Evolutionary conservation across 2,329 filamentous ascomycete genomes (phyloP).

Genomic region (Bipolaris zeicola): DNA sequence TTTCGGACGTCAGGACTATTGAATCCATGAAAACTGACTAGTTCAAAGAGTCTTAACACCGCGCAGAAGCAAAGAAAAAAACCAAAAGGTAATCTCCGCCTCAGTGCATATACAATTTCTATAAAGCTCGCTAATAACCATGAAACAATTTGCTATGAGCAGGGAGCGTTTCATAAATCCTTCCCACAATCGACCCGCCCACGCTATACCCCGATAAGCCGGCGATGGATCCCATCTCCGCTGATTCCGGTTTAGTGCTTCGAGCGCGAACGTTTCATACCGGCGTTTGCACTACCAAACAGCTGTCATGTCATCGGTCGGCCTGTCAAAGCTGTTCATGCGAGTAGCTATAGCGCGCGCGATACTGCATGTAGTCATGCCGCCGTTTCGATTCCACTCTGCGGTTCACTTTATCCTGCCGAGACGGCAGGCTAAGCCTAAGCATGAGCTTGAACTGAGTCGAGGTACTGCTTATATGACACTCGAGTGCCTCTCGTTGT

Average conservation of each 20-base stretch:
- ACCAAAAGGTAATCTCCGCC: slow-evolving; percentile 3
- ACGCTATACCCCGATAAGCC: slow-evolving; percentile 10
- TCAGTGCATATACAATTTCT: slow-evolving; percentile 17
- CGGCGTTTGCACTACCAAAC: slow-evolving; percentile 19
- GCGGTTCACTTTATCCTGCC: slow-evolving; percentile 1
- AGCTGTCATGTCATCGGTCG: slow-evolving; percentile 11
- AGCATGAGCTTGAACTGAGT: slow-evolving; percentile 11
- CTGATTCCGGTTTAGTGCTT: slow-evolving; percentile 12
- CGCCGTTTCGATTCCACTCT: slow-evolving; percentile 9
- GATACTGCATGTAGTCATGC: slow-evolving; percentile 21
- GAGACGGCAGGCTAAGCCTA: slow-evolving; percentile 3
- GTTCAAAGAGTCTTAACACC: neutral
- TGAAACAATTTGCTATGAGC: slow-evolving; percentile 26
- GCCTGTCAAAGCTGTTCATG: slow-evolving; percentile 16
- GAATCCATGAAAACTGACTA: neutral
- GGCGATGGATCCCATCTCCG: neutral
- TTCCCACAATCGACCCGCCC: slow-evolving; percentile 15
- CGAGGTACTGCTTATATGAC: slow-evolving; percentile 11
- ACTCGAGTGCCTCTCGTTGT: neutral
- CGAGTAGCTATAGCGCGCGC: slow-evolving; percentile 14
- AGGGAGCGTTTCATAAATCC: slow-evolving; percentile 23
- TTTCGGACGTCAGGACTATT: neutral
- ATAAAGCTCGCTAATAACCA: slow-evolving; percentile 7
- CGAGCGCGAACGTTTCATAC: slow-evolving; percentile 25
- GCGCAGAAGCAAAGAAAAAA: neutral